Evolutionary conservation across 1,284 basidiomycete genomes (phyloP), one percentile per base, ranked within the genome.

Genomic region (Cerrena zonata): DNA sequence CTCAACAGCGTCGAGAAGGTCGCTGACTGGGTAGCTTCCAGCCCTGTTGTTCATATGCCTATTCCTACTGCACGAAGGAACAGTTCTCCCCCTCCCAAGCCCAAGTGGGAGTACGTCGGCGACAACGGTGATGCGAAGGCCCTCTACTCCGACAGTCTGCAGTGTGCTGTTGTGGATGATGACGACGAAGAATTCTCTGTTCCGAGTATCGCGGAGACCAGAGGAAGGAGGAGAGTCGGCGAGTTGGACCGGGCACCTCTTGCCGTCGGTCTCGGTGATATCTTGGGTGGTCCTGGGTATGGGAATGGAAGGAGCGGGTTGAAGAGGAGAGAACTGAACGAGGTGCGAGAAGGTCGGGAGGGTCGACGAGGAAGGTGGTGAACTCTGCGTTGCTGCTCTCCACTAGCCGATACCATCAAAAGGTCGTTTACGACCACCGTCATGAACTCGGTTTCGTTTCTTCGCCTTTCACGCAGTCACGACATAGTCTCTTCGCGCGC

Each of bases 1-100:
- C 45, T 65, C 22, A 62, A 65, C 56, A 67, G 64, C 57, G 55
- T 65, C 53, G 65, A 67, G 54, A 67, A 67, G 50, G 64, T 65
- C 38, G 54, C 56, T 22, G 63, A 64, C 48, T 67, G 65, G 65
- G 62, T 67, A n/a, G 61, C 64, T n/a, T 58, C 58, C 53, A 64
- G 62, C 57, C 62, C 64, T 10, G 64, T 60, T 2, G 54, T 62
- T 30, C 50, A 53, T 21, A 48, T 53, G 15, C 53, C 55, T 25
- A 52, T 47, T 48, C 51, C 52, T 15, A 50, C 30, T 45, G 57
- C 52, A 30, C 60, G 64, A 21, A 56, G 63, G 48, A 63, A 61
- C 57, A 63, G 61, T 50, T 62, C 62, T 18, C 61, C 63, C 10
- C 56, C 57, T 26, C 56, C 60, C 25, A 49, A 58, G 25, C 58